phyloP scores from a whole-genome alignment of 352 stramenopile genomes.

The Phytopythium vexans region DNA sequence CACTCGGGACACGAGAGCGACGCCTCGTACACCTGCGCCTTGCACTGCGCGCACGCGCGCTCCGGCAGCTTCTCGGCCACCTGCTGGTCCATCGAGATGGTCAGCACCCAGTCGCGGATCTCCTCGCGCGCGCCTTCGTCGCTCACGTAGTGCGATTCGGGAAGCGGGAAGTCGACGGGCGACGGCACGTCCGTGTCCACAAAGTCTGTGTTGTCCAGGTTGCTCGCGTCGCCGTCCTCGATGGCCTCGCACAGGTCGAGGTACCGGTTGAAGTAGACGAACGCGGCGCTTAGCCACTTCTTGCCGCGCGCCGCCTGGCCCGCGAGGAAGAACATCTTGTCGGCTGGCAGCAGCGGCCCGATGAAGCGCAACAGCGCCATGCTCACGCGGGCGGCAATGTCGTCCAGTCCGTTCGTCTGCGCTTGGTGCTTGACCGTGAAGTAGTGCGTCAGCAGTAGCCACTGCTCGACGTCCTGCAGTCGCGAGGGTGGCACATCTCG shows the following conservation, averaged over 20 bases:
- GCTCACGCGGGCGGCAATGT: slow-evolving; percentile 73
- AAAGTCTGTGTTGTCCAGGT: slow-evolving; percentile 94
- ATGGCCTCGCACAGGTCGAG: slow-evolving; percentile 94
- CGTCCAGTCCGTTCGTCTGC: slow-evolving; percentile 40
- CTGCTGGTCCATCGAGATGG: slow-evolving; percentile 94
- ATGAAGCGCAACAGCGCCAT: slow-evolving; percentile 91
- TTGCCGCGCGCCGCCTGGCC: slow-evolving; percentile 75
- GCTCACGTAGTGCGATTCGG: slow-evolving; percentile 70
- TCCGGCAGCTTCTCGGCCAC: slow-evolving; percentile 90
- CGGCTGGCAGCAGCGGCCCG: slow-evolving; percentile 73
- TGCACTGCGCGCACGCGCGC: slow-evolving; percentile 63
- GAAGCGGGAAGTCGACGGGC: slow-evolving; percentile 71
- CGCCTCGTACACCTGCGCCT: slow-evolving; percentile 88
- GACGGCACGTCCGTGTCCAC: slow-evolving; percentile 90
- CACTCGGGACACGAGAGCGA: slow-evolving; percentile 74
- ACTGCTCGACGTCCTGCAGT: slow-evolving; percentile 75
- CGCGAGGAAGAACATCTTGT: slow-evolving; percentile 95
- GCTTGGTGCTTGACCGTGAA: slow-evolving; percentile 74
- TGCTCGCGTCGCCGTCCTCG: slow-evolving; percentile 81
- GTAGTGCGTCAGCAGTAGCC: slow-evolving; percentile 75
- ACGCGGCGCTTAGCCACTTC: slow-evolving; percentile 90
- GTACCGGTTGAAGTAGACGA: slow-evolving; percentile 95
- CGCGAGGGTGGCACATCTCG: slow-evolving; percentile 51
- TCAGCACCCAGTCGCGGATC: slow-evolving; percentile 94
- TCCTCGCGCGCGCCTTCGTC: slow-evolving; percentile 89